These are phyloP conservation scores for Plasmodium billcollinsi DNA, from an alignment of 169 alveolate genomes.

Conservation along the genomic window DNA sequence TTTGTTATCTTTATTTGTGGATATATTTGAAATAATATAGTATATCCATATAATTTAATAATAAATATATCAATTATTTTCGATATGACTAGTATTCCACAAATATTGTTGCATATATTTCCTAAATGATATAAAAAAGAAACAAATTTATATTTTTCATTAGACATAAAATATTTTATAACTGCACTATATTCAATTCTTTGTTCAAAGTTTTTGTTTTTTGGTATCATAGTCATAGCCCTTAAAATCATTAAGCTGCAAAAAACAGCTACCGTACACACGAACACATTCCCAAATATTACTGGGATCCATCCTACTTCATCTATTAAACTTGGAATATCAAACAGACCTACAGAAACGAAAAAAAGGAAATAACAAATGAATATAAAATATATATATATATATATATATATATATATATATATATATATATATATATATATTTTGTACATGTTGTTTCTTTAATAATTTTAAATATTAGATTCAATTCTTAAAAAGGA, in stretches of 20 bases:
- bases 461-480: neutral
- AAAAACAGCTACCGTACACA: conserved; percentile 79
- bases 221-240: conserved; percentile 86
- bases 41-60: conserved; percentile 79
- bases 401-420: too few relatives aligned
- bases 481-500: neutral
- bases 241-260: conserved; percentile 85
- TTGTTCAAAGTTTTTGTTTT: conserved; percentile 84
- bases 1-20: conserved; percentile 76
- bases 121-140: conserved; percentile 83
- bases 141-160: conserved; percentile 79
- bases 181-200: conserved; percentile 86
- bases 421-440: too few relatives aligned
- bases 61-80: conserved; percentile 84
- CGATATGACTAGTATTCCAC: conserved; percentile 83
- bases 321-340: conserved; percentile 81
- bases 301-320: conserved; percentile 85
- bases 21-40: conserved; percentile 82
- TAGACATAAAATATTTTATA: conserved; percentile 84
- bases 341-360: conserved; percentile 79
- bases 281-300: conserved; percentile 78
- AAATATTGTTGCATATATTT: conserved; percentile 78
- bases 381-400: neutral
- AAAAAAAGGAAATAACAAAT: conserved; percentile 8
- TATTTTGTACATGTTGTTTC: neutral